phyloP scores from a whole-genome alignment of 163 green algal genomes.

The Chlorella variabilis region DNA sequence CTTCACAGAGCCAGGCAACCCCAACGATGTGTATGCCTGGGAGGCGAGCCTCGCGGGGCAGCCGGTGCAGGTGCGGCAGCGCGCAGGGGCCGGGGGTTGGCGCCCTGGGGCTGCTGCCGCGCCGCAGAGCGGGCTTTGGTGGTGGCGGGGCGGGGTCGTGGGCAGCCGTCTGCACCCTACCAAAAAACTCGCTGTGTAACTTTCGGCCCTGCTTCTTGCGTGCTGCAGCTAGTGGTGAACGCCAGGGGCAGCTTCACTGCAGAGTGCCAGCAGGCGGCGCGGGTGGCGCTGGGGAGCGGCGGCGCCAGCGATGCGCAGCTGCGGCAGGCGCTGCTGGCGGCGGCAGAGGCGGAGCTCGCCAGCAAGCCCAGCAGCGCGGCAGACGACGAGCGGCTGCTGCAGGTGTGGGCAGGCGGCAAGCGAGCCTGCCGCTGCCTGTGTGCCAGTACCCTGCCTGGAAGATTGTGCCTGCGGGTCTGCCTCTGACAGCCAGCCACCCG shows the following conservation, averaged over 20 bases:
- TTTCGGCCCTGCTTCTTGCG: background rate
- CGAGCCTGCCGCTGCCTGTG: too few species aligned
- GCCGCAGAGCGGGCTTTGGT: too few species aligned
- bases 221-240: constrained; percentile 30
- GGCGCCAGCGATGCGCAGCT: background rate
- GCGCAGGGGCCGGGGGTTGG: too few species aligned
- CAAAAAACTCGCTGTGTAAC: too few species aligned
- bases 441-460: background rate
- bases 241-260: constrained; percentile 41
- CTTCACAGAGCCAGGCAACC: constrained; percentile 60
- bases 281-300: background rate
- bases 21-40: constrained; percentile 47
- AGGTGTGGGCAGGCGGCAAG: background rate
- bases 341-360: constrained; percentile 26
- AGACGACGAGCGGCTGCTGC: constrained; percentile 41
- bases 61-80: constrained; percentile 1
- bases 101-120: too few species aligned
- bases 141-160: too few species aligned
- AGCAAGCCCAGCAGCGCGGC: constrained; percentile 30
- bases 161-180: too few species aligned
- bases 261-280: constrained; percentile 23
- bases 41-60: background rate
- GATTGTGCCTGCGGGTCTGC: too few species aligned
- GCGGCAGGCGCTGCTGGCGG: background rate
- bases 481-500: too few species aligned